These are phyloP conservation scores for Camellia oleifera DNA, from an alignment of 179 eudicot genomes.

Conservation along the genomic window DNA sequence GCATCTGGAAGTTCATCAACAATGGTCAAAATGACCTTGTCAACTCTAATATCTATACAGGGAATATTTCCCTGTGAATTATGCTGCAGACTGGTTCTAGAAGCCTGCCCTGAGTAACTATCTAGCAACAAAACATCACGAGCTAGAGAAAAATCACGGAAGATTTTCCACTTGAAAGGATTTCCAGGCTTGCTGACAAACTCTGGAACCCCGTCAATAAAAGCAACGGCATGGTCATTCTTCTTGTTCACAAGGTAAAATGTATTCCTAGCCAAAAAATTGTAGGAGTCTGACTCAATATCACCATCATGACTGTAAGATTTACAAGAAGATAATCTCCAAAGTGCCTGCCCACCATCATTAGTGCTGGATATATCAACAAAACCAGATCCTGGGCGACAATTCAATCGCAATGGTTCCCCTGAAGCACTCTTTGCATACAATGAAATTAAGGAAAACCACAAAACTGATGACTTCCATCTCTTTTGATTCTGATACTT, in stretches of 20 bases:
- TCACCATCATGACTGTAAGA: slow-evolving; percentile 57
- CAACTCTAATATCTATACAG: slow-evolving; percentile 51
- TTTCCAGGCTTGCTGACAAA: slow-evolving; percentile 86
- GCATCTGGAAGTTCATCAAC: slow-evolving; percentile 72
- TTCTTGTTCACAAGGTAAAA: slow-evolving; percentile 88
- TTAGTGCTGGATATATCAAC: slow-evolving; percentile 70
- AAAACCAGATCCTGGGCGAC: slow-evolving; percentile 62
- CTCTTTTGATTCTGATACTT: slow-evolving; percentile 66
- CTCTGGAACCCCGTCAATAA: slow-evolving; percentile 77
- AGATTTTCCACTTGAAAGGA: slow-evolving; percentile 83
- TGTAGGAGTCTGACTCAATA: slow-evolving; percentile 45
- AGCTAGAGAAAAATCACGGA: slow-evolving; percentile 41
- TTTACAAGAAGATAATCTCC: slow-evolving; percentile 57
- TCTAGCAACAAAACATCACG: slow-evolving; percentile 28
- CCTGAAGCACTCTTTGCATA: slow-evolving; percentile 79
- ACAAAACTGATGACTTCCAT: slow-evolving; percentile 59
- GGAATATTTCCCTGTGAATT: slow-evolving; percentile 32
- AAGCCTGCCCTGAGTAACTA: slow-evolving; percentile 24
- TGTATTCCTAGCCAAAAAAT: slow-evolving; percentile 39
- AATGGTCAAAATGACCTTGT: slow-evolving; percentile 61
- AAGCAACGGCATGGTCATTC: slow-evolving; percentile 69
- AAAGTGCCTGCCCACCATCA: slow-evolving; percentile 62
- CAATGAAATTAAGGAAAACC: slow-evolving; percentile 79
- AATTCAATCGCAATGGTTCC: slow-evolving; percentile 67
- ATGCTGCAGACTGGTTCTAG: slow-evolving; percentile 15